A percentile compares a stretch with the other conserved stretches of the same genome.
phyloP scores from a whole-genome alignment of 1,139 yeast genomes.

The Yamadazyma membranifaciens region DNA sequence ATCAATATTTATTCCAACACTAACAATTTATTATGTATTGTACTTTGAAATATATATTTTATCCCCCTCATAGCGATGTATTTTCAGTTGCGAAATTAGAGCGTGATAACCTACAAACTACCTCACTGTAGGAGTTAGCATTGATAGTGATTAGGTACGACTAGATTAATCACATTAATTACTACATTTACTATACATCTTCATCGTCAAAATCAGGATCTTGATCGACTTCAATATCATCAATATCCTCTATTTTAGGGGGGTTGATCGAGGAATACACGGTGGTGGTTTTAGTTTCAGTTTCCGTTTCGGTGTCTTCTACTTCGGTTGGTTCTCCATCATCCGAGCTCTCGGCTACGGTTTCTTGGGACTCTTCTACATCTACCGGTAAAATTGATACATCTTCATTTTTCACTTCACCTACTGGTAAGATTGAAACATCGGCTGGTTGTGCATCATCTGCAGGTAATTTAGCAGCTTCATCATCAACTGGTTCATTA shows the following conservation, averaged over 20 bases:
- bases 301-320: slow-evolving; percentile 7
- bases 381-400: background rate
- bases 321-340: slow-evolving; percentile 5
- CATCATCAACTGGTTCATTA: background rate
- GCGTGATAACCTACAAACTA: too few species aligned
- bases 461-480: background rate
- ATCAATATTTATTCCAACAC: too few species aligned
- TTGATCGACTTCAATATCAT: slow-evolving; percentile 13
- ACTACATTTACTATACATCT: slow-evolving; percentile 1
- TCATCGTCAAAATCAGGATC: slow-evolving; percentile 9
- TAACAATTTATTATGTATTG: too few species aligned
- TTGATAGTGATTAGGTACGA: too few species aligned
- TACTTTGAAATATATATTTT: too few species aligned
- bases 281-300: background rate
- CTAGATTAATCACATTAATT: too few species aligned
- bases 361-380: too few species aligned
- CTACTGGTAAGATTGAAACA: background rate
- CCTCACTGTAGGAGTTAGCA: too few species aligned
- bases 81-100: too few species aligned
- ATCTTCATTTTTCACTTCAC: background rate
- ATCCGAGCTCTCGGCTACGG: background rate
- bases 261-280: background rate
- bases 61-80: too few species aligned
- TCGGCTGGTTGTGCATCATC: background rate
- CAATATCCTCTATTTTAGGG: slow-evolving; percentile 7